Conservation (phyloP, 2,329 filamentous ascomycete genomes). For the Byssochlamys sp. region DNA sequence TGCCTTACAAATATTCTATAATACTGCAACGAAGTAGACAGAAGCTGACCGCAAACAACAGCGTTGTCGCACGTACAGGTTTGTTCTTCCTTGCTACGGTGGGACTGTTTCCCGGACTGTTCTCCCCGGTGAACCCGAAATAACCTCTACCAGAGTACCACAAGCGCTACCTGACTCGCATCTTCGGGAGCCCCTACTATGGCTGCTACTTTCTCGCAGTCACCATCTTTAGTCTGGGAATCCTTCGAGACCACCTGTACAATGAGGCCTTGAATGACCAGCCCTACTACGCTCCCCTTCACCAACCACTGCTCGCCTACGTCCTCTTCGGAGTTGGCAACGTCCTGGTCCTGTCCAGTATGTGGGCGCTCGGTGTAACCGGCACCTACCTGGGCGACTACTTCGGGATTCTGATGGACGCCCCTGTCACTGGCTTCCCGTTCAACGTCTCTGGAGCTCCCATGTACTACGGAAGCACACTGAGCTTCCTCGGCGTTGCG, state of each 20-base stretch:
- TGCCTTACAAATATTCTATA: neutral
- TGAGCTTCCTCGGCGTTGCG: constrained; percentile 83
- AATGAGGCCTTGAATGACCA: constrained; percentile 68
- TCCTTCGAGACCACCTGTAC: constrained; percentile 80
- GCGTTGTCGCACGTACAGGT: constrained; percentile 77
- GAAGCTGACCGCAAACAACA: constrained; percentile 36
- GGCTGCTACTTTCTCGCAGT: constrained; percentile 85
- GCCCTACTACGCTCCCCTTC: constrained; percentile 65
- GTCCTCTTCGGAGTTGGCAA: constrained; percentile 68
- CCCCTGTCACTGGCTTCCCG: constrained; percentile 86
- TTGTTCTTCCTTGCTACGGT: constrained; percentile 11
- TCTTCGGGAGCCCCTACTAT: constrained; percentile 67
- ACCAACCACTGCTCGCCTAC: constrained; percentile 56
- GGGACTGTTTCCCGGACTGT: constrained; percentile 2
- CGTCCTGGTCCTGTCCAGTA: constrained; percentile 74
- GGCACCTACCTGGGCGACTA: constrained; percentile 97
- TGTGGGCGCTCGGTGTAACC: constrained; percentile 84
- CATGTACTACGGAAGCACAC: constrained; percentile 92
- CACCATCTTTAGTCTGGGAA: constrained; percentile 82
- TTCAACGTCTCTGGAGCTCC: constrained; percentile 85
- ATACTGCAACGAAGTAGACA: neutral
- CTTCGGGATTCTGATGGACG: constrained; percentile 95
- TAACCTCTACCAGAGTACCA: constrained; percentile 61
- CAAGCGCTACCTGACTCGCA: constrained; percentile 76
- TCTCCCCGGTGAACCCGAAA: constrained; percentile 5